Base-by-base conservation (phyloP, 1,139 yeast species). In the Diutina scorzettiae region DNA sequence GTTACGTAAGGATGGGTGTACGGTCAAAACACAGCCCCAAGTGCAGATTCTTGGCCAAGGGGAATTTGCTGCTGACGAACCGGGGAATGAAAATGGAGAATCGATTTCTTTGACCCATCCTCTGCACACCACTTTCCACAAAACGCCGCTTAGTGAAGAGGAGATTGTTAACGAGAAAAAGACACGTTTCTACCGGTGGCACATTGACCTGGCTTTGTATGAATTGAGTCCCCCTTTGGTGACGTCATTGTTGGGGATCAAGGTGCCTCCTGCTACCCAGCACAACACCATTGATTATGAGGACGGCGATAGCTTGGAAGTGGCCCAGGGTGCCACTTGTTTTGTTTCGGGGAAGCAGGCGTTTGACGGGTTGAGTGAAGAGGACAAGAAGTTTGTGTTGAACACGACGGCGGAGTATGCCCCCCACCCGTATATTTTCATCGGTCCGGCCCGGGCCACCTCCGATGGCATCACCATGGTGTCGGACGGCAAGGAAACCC, bases 41-140 rank as follows among this genome's bases (percentile, higher is more conserved):
- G 95, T 85, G 20, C 93, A 85, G 63, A 82, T 84, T 52, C 73
- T 85, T 46, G 95, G 95, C 32, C 89, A 85, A 55, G 95, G 95
- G 9, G 59, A 60, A 2, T 80, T 81, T 64, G 77, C 68, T 42
- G 78, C 81, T 19, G 80, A 71, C 49, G 80, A 78, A 51, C 70
- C 69, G 20, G 95, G 95, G 33, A 69, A 83, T 53, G 74, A 69
- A 46, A 69, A 69, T 47, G 82, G 77, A 12, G 79, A 76, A 43
- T 51, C 55, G 25, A 75, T 84, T 49, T 61, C 57, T 11, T 72
- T 85, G 49, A 81, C 84, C 32, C 95, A 85, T 55, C 95, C 95
- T 40, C 77, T 85, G 3, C 95, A 85, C 57, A 75, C 78, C 49
- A 71, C 78, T 1, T 85, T 85, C 72, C 95, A 85, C 62, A 78